These are phyloP conservation scores for Penicillium argentinense DNA, from an alignment of 495 filamentous ascomycete genomes.

Conservation along the genomic window DNA sequence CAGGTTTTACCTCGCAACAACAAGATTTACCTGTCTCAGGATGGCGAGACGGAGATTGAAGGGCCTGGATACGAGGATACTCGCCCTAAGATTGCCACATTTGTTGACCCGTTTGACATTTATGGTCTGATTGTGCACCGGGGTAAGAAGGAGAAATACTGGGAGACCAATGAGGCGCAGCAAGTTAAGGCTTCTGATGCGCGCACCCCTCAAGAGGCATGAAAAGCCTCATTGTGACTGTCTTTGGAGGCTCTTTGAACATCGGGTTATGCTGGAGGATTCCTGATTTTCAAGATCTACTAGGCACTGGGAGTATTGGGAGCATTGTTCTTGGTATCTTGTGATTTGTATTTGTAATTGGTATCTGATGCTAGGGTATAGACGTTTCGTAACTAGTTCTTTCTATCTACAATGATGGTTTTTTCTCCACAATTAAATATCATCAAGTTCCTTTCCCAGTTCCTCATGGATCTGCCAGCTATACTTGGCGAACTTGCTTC, in stretches of 20 bases:
- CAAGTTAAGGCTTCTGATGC: not conserved
- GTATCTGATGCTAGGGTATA: slow-evolving; percentile 1
- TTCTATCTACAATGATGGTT: not conserved
- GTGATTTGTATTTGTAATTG: not conserved
- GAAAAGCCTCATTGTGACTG: too few relatives aligned
- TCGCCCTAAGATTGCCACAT: slow-evolving; percentile 51
- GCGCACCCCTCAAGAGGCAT: not conserved
- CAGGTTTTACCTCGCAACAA: slow-evolving; percentile 59
- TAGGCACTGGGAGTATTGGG: not conserved
- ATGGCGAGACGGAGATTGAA: slow-evolving; percentile 64
- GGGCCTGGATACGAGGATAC: slow-evolving; percentile 63
- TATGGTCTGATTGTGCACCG: slow-evolving; percentile 53
- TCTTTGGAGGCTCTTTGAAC: too few relatives aligned
- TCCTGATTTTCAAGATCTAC: not conserved
- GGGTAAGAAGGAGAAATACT: slow-evolving; percentile 53
- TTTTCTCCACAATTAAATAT: slow-evolving; percentile 10
- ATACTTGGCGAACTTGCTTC: slow-evolving; percentile 49
- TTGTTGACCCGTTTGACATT: slow-evolving; percentile 70
- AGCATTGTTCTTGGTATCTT: not conserved
- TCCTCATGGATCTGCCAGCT: slow-evolving; percentile 39
- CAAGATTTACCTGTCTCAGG: slow-evolving; percentile 62
- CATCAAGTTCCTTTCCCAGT: slow-evolving; percentile 29
- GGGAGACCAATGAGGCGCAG: slow-evolving; percentile 44
- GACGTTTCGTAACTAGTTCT: not conserved
- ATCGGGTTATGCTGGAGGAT: too few relatives aligned